A percentile compares a stretch with the other conserved stretches of the same genome.
phyloP scores from a whole-genome alignment of 129 eudicot genomes.

The Kitagawia praeruptora region DNA sequence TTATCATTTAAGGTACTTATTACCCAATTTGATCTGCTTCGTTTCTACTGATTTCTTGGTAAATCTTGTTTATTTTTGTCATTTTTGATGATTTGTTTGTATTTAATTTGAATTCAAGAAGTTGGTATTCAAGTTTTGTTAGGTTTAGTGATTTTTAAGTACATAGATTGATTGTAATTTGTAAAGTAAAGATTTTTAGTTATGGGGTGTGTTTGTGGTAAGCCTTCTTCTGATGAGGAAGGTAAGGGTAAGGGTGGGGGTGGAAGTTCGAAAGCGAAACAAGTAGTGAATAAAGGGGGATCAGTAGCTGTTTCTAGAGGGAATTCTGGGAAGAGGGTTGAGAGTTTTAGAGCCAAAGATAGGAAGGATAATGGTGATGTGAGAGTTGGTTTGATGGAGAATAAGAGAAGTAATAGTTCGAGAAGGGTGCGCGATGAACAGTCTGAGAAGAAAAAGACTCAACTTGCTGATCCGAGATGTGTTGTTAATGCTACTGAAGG shows the following conservation, averaged over 20 bases:
- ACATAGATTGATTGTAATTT: background rate
- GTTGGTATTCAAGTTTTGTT: background rate
- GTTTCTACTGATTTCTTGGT: background rate
- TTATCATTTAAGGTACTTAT: background rate
- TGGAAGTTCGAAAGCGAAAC: constrained; percentile 38
- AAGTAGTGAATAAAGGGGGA: constrained; percentile 35
- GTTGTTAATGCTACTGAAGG: constrained; percentile 52
- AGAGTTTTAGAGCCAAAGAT: constrained; percentile 45
- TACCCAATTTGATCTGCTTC: background rate
- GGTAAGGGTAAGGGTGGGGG: constrained; percentile 22
- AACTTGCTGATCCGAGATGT: constrained; percentile 18
- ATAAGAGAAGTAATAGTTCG: constrained; percentile 34
- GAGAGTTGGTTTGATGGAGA: constrained; percentile 41
- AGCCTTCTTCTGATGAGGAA: constrained; percentile 38
- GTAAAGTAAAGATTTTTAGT: background rate
- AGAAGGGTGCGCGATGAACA: constrained; percentile 50
- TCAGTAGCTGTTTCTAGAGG: constrained; percentile 23
- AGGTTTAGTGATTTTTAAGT: background rate
- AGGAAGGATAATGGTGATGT: constrained; percentile 31
- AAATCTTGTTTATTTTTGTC: background rate
- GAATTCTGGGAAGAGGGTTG: constrained; percentile 35
- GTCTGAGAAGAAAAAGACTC: constrained; percentile 32
- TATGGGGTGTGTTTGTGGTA: constrained; percentile 73
- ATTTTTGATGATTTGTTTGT: background rate
- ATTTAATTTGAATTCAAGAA: background rate